A percentile compares a stretch with the other conserved stretches of the same genome.
These are phyloP conservation scores for Peltaster fructicola DNA, from an alignment of 2,329 filamentous ascomycete genomes.

Conservation along the genomic window DNA sequence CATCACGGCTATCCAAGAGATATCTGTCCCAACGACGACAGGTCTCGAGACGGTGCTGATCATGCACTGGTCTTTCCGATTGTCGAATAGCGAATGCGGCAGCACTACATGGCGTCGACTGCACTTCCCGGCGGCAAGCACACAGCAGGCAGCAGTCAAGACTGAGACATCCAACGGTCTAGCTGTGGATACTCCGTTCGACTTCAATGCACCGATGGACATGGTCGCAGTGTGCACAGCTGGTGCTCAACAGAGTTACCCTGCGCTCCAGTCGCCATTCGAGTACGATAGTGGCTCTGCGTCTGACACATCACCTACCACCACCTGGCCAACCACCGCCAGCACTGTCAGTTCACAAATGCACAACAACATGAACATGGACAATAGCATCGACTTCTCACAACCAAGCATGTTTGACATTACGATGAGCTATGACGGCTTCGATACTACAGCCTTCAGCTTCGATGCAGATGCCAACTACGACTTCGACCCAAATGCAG, in stretches of 20 bases:
- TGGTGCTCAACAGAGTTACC: conserved; percentile 3
- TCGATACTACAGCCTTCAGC: conserved; percentile 16
- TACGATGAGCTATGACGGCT: conserved; percentile 7
- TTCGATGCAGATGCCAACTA: too few species aligned
- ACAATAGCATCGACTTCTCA: conserved; percentile 24
- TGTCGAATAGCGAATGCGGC: conserved; percentile 9
- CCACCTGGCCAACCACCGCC: conserved; percentile 9
- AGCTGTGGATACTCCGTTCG: conserved; percentile 9
- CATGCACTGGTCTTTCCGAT: conserved; percentile 15
- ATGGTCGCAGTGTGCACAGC: conserved; percentile 3
- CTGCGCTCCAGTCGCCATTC: conserved; percentile 15
- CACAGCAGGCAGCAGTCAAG: conserved; percentile 1
- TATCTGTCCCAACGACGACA: conserved; percentile 18
- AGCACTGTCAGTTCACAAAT: conserved; percentile 1
- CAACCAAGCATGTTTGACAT: conserved; percentile 24
- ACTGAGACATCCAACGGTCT: conserved; percentile 1
- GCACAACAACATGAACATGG: conserved; percentile 2
- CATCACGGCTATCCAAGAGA: conserved; percentile 26
- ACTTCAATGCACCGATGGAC: conserved; percentile 5
- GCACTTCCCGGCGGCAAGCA: conserved; percentile 7
- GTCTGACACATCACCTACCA: conserved; percentile 13
- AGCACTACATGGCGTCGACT: conserved; percentile 14
- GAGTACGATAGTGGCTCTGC: conserved; percentile 13
- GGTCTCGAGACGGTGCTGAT: conserved; percentile 12
- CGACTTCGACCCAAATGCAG: too few species aligned